Conservation (phyloP, 805 yeast species). For the Wickerhamiella siamensis region DNA sequence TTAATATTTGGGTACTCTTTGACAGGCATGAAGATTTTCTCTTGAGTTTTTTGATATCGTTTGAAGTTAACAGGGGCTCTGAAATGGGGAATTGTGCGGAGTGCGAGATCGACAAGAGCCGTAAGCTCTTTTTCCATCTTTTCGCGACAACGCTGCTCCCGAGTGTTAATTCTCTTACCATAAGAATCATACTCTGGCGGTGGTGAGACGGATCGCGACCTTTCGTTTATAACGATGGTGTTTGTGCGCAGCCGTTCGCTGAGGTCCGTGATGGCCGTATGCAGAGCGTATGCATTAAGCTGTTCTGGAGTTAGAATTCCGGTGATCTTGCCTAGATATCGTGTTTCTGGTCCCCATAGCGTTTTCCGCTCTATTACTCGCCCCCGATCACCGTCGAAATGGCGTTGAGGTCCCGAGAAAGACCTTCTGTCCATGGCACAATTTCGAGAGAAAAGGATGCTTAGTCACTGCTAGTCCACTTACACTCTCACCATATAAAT, state of each 20-base stretch:
- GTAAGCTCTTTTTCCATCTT: slow-evolving; percentile 68
- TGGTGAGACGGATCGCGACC: slow-evolving; percentile 62
- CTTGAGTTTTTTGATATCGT: slow-evolving; percentile 56
- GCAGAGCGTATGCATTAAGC: slow-evolving; percentile 48
- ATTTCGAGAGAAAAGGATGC: slow-evolving; percentile 16
- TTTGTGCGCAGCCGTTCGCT: slow-evolving; percentile 41
- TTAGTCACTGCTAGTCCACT: neutral
- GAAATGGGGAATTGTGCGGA: slow-evolving; percentile 58
- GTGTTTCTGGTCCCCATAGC: slow-evolving; percentile 20
- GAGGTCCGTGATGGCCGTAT: slow-evolving; percentile 69
- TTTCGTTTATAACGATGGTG: slow-evolving; percentile 32
- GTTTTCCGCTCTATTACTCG: neutral
- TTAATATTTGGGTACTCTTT: slow-evolving; percentile 82
- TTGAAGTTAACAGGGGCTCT: slow-evolving; percentile 67
- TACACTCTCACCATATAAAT: neutral
- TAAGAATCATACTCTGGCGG: slow-evolving; percentile 76
- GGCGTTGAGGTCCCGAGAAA: too few species aligned
- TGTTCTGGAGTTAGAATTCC: slow-evolving; percentile 61
- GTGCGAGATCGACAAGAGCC: slow-evolving; percentile 58
- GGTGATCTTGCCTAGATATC: slow-evolving; percentile 19
- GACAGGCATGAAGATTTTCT: slow-evolving; percentile 74
- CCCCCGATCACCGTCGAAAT: neutral
- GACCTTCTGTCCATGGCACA: neutral
- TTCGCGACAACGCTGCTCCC: slow-evolving; percentile 51
- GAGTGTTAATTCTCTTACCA: slow-evolving; percentile 78